These are phyloP conservation scores for Pilatotrama ljubarskyi DNA, from an alignment of 768 basidiomycete species.

Conservation along the genomic window DNA sequence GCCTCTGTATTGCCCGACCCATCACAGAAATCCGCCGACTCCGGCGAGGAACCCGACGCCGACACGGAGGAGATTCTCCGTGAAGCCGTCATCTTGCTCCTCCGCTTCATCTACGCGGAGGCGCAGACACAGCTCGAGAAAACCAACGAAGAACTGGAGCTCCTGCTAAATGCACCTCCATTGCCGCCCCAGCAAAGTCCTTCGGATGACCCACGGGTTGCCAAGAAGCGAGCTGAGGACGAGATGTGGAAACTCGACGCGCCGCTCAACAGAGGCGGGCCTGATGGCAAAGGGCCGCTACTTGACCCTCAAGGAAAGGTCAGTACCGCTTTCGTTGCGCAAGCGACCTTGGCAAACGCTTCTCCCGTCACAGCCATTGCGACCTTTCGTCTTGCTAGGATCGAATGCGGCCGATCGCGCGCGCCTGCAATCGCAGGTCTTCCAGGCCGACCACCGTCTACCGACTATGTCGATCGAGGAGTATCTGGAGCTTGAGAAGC, in stretches of 20 bases:
- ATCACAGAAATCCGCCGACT: conserved; percentile 21
- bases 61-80: conserved; percentile 68
- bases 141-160: conserved; percentile 68
- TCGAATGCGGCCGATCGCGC: conserved; percentile 66
- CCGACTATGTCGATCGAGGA: conserved; percentile 97
- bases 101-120: conserved; percentile 72
- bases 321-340: conserved; percentile 9
- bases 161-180: conserved; percentile 60
- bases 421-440: conserved; percentile 77
- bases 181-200: conserved; percentile 32
- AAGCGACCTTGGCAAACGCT: background rate
- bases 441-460: conserved; percentile 77
- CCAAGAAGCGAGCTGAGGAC: conserved; percentile 45
- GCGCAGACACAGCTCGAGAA: conserved; percentile 67
- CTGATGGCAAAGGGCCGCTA: conserved; percentile 58
- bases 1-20: conserved; percentile 54
- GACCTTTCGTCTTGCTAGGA: conserved; percentile 92
- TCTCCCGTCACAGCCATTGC: conserved; percentile 58
- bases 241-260: conserved; percentile 76
- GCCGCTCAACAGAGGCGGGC: conserved; percentile 34
- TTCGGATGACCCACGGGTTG: conserved; percentile 39
- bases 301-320: conserved; percentile 81
- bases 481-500: conserved; percentile 83
- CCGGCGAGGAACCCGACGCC: conserved; percentile 51
- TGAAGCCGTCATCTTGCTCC: conserved; percentile 64